Evolutionary conservation across 75 land plant genomes (phyloP).

Genomic region (Isoetes taiwanensis): DNA sequence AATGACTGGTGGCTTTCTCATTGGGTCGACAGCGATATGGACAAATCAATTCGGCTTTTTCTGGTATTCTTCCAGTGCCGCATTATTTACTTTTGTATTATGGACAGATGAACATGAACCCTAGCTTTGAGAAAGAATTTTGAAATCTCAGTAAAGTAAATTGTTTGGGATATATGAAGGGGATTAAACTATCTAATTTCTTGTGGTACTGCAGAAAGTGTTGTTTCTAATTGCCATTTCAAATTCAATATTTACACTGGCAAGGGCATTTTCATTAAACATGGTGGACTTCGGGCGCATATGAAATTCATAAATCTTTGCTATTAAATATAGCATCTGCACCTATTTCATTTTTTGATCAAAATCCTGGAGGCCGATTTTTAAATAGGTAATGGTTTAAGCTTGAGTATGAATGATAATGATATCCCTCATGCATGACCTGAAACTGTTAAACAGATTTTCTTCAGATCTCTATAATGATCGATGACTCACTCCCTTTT

Average conservation of each 20-base stretch:
- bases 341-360: slow-evolving; percentile 69
- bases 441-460: slow-evolving; percentile 39
- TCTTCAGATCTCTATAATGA: slow-evolving; percentile 82
- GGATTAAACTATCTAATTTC: not conserved
- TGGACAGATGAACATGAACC: slow-evolving; percentile 8
- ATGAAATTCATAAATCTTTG: slow-evolving; percentile 49
- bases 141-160: not conserved
- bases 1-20: slow-evolving; percentile 82
- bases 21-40: slow-evolving; percentile 64
- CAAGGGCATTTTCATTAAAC: slow-evolving; percentile 87
- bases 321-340: slow-evolving; percentile 55
- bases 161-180: not conserved
- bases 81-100: slow-evolving; percentile 4
- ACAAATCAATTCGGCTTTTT: not conserved
- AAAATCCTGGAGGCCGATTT: slow-evolving; percentile 83
- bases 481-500: slow-evolving; percentile 96
- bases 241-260: slow-evolving; percentile 71
- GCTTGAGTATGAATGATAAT: not conserved
- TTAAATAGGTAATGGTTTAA: slow-evolving; percentile 64
- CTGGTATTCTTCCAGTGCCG: not conserved
- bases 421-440: not conserved
- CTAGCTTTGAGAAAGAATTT: not conserved
- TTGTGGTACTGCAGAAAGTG: slow-evolving; percentile 34
- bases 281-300: slow-evolving; percentile 89
- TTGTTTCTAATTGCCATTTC: slow-evolving; percentile 42